Evolutionary conservation across 176 grass and related monocot species (phyloP).

Genomic region (Avena atlantica): DNA sequence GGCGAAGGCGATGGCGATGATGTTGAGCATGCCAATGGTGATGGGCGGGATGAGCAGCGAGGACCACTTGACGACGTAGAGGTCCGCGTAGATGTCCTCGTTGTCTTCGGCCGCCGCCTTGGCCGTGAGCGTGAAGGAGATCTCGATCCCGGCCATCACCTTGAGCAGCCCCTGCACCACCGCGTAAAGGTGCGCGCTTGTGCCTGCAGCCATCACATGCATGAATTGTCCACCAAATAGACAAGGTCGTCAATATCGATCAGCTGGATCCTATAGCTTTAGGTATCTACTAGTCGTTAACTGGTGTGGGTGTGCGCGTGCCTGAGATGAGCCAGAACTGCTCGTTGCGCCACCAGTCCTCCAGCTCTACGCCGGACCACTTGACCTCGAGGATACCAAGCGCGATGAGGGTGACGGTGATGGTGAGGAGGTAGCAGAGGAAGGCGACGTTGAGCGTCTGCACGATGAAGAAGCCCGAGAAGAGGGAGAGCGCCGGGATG

Average conservation of each 20-base stretch:
- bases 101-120: constrained; percentile 34
- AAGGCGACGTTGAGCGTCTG: constrained; percentile 91
- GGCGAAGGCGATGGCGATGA: constrained; percentile 42
- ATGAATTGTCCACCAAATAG: not conserved
- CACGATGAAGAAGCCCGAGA: constrained; percentile 95
- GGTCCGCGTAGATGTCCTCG: constrained; percentile 35
- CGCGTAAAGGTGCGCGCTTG: constrained; percentile 37
- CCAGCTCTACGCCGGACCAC: constrained; percentile 66
- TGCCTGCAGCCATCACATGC: not conserved
- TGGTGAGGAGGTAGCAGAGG: constrained; percentile 86
- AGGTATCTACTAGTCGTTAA: not conserved
- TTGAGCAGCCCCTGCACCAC: constrained; percentile 44
- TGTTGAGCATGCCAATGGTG: constrained; percentile 44
- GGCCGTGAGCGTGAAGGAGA: constrained; percentile 44
- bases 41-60: constrained; percentile 42
- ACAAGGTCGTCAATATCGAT: not conserved
- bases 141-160: constrained; percentile 46
- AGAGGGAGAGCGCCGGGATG: constrained; percentile 97
- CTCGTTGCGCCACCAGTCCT: constrained; percentile 98
- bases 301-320: not conserved
- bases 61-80: constrained; percentile 44
- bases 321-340: constrained; percentile 91
- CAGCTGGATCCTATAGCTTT: not conserved
- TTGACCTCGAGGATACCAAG: constrained; percentile 93
- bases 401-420: constrained; percentile 78